These are phyloP conservation scores for Trichosporon faecale DNA, from an alignment of 1,284 basidiomycete genomes.

Conservation along the genomic window DNA sequence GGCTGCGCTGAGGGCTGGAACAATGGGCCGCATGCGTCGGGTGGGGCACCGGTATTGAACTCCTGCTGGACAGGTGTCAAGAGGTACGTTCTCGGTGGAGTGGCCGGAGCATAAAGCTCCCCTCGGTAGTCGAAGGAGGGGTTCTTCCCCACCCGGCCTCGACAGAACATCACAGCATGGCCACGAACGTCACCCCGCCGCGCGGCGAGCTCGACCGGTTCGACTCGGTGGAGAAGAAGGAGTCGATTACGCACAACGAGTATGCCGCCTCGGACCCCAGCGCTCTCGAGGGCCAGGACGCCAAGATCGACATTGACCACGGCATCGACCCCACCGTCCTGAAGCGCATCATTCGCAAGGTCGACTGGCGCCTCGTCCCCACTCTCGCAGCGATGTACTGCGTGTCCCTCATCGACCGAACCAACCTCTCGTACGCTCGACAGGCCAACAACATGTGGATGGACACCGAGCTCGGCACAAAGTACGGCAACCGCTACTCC, in stretches of 20 bases:
- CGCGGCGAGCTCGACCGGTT: background rate
- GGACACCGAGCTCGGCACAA: slow-evolving; percentile 31
- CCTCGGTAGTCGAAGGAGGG: background rate
- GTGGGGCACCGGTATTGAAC: background rate
- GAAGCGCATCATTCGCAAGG: slow-evolving; percentile 15
- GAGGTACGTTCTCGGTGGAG: too few species aligned
- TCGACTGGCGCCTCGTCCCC: slow-evolving; percentile 21
- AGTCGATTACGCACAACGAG: background rate
- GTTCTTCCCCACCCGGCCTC: background rate
- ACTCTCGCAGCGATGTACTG: slow-evolving; percentile 23
- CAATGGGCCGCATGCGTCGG: background rate
- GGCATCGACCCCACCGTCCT: slow-evolving; percentile 18
- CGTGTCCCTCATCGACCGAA: slow-evolving; percentile 23
- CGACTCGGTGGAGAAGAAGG: slow-evolving; percentile 2
- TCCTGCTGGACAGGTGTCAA: background rate
- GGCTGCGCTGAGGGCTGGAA: slow-evolving; percentile 6
- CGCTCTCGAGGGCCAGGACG: background rate
- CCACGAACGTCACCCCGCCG: background rate
- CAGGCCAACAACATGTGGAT: slow-evolving; percentile 27
- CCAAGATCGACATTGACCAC: slow-evolving; percentile 19
- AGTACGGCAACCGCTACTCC: slow-evolving; percentile 44
- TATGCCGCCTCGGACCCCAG: background rate
- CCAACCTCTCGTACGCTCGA: slow-evolving; percentile 31
- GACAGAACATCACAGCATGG: background rate
- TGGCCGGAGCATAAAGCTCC: background rate